phyloP scores from a whole-genome alignment of 1,284 basidiomycete genomes.

The Coniophora puteana region DNA sequence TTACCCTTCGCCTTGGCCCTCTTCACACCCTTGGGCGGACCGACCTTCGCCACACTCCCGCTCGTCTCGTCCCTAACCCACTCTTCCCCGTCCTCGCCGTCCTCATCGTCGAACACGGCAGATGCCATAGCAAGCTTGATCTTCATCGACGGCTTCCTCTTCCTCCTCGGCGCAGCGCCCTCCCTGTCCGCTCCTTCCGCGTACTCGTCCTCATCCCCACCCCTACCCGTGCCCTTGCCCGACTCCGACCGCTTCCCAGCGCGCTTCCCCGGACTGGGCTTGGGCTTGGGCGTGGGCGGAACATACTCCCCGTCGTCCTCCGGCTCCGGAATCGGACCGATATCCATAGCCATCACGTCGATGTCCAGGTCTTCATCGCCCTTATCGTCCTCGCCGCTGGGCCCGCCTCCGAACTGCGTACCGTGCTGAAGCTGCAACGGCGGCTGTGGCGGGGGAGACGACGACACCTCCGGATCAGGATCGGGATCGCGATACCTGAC shows the following conservation, averaged over 20 bases:
- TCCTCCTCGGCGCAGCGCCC: not conserved
- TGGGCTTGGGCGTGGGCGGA: not conserved
- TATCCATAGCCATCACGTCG: no score
- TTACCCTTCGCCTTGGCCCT: no score
- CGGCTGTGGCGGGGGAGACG: no score
- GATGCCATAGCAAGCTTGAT: constrained; percentile 14
- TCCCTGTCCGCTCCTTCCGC: not conserved
- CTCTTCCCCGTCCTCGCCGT: not conserved
- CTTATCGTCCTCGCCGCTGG: no score
- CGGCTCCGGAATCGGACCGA: not conserved
- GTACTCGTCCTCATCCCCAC: constrained; percentile 6
- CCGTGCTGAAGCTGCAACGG: no score
- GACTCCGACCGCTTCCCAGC: no score
- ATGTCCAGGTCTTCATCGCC: no score
- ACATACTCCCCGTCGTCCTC: not conserved
- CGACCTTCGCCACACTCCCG: no score
- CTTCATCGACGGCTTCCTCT: not conserved
- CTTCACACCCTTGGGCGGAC: no score
- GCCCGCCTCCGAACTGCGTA: no score
- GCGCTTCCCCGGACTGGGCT: not conserved
- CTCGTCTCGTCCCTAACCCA: not conserved
- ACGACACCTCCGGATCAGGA: no score
- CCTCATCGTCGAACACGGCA: not conserved
- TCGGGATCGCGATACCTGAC: constrained; percentile 31
- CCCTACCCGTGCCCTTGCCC: no score